Percentiles rank a stretch among this genome's conserved stretches.
Evolutionary conservation across 2,329 filamentous ascomycete species (phyloP).

Genomic region (Fusarium phyllophilum): DNA sequence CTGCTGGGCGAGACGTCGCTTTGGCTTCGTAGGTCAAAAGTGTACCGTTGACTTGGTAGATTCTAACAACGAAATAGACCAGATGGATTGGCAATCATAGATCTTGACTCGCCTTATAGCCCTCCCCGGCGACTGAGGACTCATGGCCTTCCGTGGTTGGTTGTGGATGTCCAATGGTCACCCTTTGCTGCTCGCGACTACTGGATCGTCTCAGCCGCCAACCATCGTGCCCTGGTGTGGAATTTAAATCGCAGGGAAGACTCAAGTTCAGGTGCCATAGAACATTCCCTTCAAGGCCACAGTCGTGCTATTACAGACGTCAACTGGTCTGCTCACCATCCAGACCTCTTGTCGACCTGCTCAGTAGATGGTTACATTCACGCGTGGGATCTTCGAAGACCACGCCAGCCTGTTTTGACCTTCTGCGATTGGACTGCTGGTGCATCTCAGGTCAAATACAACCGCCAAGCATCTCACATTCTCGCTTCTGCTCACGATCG

Average conservation of each 20-base stretch:
- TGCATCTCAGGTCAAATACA: constrained; percentile 95
- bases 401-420: constrained; percentile 77
- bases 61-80: constrained; percentile 60
- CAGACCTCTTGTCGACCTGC: constrained; percentile 88
- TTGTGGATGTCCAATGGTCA: constrained; percentile 96
- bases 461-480: constrained; percentile 85
- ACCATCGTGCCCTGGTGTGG: constrained; percentile 94
- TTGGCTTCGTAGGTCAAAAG: constrained; percentile 73
- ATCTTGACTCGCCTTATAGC: constrained; percentile 89
- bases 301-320: constrained; percentile 93
- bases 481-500: constrained; percentile 91
- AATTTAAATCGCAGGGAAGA: constrained; percentile 85
- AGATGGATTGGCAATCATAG: constrained; percentile 89
- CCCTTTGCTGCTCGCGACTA: constrained; percentile 89
- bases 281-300: constrained; percentile 86
- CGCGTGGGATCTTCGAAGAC: constrained; percentile 86
- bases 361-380: constrained; percentile 94
- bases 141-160: constrained; percentile 91
- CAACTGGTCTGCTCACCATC: constrained; percentile 94
- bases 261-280: constrained; percentile 75
- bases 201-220: constrained; percentile 94
- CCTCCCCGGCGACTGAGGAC: constrained; percentile 83
- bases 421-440: constrained; percentile 95
- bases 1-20: constrained; percentile 88
- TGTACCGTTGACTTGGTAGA: neutral